Conservation (phyloP, 441 rosid genomes). For the Macaranga tanarius region DNA sequence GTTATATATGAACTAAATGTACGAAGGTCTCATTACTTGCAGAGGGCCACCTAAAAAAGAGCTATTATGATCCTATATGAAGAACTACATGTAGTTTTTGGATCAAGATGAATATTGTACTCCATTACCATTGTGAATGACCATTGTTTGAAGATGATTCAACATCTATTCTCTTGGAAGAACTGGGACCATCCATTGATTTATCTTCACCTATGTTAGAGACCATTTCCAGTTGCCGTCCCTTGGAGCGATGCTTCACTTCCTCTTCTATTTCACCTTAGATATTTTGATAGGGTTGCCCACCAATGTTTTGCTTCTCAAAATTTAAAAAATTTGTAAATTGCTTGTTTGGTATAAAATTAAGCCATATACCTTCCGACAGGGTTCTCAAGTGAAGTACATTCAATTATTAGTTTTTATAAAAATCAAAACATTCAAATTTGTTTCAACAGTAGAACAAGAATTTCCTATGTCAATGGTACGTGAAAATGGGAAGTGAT, state of each 20-base stretch:
- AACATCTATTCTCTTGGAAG: slow-evolving; percentile 25
- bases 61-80: background rate
- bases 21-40: background rate
- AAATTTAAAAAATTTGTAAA: too few relatives aligned
- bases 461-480: too few relatives aligned
- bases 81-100: background rate
- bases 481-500: too few relatives aligned
- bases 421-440: too few relatives aligned
- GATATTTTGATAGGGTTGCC: too few relatives aligned
- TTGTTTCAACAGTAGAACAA: too few relatives aligned
- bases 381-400: too few relatives aligned
- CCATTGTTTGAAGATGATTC: slow-evolving; percentile 25
- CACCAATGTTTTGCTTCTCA: too few relatives aligned
- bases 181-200: slow-evolving; percentile 16
- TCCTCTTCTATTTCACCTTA: slow-evolving; percentile 66
- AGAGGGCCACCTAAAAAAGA: background rate
- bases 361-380: too few relatives aligned
- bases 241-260: slow-evolving; percentile 46
- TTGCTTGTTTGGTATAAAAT: too few relatives aligned
- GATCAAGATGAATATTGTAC: slow-evolving; percentile 3
- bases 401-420: too few relatives aligned
- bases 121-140: background rate
- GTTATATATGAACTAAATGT: background rate
- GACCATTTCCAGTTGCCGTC: slow-evolving; percentile 51
- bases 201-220: slow-evolving; percentile 28